Percentiles rank a stretch among this genome's conserved stretches.
phyloP scores from a whole-genome alignment of 1,284 basidiomycete species.

The Phellopilus nigrolimitatus region DNA sequence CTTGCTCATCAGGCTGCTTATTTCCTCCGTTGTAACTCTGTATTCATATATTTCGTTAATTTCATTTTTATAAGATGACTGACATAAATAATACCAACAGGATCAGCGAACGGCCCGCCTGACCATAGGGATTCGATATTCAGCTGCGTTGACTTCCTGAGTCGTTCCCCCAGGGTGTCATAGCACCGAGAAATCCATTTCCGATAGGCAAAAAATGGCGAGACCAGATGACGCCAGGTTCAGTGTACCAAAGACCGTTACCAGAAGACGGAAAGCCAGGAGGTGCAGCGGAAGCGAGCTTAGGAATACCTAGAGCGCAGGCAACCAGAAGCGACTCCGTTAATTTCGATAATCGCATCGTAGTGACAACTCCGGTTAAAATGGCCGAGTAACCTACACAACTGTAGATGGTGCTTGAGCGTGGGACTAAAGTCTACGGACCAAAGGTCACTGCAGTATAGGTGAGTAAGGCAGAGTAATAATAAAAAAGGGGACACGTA shows the following conservation, averaged over 20 bases:
- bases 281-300: conserved; percentile 34
- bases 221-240: conserved; percentile 50
- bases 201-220: conserved; percentile 62
- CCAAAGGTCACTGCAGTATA: too few relatives aligned
- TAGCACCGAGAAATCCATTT: conserved; percentile 70
- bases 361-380: too few relatives aligned
- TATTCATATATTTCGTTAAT: conserved; percentile 6
- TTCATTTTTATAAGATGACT: neutral
- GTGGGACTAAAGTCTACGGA: too few relatives aligned
- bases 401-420: too few relatives aligned
- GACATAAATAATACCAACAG: conserved; percentile 35
- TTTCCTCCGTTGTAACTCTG: conserved; percentile 73
- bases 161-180: conserved; percentile 55
- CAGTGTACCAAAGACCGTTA: conserved; percentile 66
- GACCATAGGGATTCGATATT: conserved; percentile 75
- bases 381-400: too few relatives aligned
- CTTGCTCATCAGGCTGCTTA: conserved; percentile 42
- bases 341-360: too few relatives aligned
- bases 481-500: too few relatives aligned
- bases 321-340: too few relatives aligned
- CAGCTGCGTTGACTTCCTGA: conserved; percentile 58
- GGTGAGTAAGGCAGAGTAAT: too few relatives aligned
- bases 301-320: neutral
- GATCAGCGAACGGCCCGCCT: conserved; percentile 65
- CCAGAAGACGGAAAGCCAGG: conserved; percentile 61